phyloP scores from a whole-genome alignment of 306 rosid species.

The Datisca glomerata region DNA sequence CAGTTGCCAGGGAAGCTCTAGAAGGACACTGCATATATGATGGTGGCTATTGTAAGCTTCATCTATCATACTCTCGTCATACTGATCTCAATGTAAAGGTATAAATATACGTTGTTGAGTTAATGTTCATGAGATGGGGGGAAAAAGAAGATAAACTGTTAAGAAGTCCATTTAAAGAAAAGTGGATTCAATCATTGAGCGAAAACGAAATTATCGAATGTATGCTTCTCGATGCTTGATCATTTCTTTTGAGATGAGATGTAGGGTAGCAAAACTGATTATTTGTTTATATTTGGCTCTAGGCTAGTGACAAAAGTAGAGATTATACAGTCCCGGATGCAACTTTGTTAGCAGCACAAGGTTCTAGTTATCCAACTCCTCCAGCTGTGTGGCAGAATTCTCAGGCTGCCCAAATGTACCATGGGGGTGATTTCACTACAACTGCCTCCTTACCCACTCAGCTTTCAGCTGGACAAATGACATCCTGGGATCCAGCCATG shows the following conservation, averaged over 20 bases:
- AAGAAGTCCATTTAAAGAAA: conserved; percentile 47
- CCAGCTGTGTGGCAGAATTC: conserved; percentile 36
- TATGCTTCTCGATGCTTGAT: conserved; percentile 64
- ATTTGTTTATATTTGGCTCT: conserved; percentile 5
- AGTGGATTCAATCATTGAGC: no score
- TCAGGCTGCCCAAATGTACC: conserved; percentile 39
- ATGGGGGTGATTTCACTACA: conserved; percentile 17
- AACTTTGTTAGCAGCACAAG: conserved; percentile 26
- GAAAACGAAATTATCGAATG: conserved; percentile 43
- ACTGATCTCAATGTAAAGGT: conserved; percentile 99
- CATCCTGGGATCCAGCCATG: conserved; percentile 61
- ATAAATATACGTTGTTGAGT: conserved; percentile 51
- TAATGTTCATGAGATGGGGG: conserved; percentile 47
- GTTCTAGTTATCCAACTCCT: conserved; percentile 20
- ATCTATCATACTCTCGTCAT: conserved; percentile 99
- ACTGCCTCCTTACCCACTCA: conserved; percentile 33
- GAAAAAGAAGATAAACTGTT: conserved; percentile 23
- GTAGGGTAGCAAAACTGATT: no score
- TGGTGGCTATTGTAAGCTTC: conserved; percentile 99
- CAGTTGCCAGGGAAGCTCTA: conserved; percentile 78
- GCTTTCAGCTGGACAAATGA: conserved; percentile 48
- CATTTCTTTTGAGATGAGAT: conserved; percentile 18
- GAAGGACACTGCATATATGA: conserved; percentile 98
- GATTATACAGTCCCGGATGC: conserved; percentile 47
- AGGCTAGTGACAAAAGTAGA: conserved; percentile 93